These are phyloP conservation scores for Ogataea dorogensis DNA, from an alignment of 805 yeast species.

Conservation along the genomic window DNA sequence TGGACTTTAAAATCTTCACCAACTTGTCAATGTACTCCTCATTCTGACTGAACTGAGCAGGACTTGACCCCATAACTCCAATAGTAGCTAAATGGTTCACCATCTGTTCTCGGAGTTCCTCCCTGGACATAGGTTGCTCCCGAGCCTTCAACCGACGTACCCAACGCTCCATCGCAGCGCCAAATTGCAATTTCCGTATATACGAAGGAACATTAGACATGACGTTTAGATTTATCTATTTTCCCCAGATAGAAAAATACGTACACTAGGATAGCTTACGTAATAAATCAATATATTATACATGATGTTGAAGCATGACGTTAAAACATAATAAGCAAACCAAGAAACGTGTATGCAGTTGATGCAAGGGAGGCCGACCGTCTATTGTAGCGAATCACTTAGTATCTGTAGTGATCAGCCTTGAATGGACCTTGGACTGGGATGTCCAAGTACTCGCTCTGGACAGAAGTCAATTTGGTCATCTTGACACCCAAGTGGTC, in stretches of 20 bases:
- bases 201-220: conserved; percentile 25
- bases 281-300: conserved; percentile 9
- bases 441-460: conserved; percentile 92
- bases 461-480: conserved; percentile 70
- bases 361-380: conserved; percentile 27
- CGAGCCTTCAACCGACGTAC: conserved; percentile 5
- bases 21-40: conserved; percentile 19
- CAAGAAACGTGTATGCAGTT: conserved; percentile 28
- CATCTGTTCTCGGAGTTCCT: conserved; percentile 14
- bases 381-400: conserved; percentile 30
- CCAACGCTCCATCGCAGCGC: conserved; percentile 17
- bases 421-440: conserved; percentile 95
- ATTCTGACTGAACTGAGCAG: conserved; percentile 18
- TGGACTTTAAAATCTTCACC: conserved; percentile 13
- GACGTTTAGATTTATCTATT: neutral
- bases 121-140: conserved; percentile 17
- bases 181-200: conserved; percentile 21
- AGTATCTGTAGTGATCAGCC: conserved; percentile 97
- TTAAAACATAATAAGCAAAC: conserved; percentile 7
- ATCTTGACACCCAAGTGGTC: conserved; percentile 90
- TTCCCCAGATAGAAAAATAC: conserved; percentile 7
- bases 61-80: conserved; percentile 26
- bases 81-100: conserved; percentile 14
- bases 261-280: neutral
- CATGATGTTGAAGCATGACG: conserved; percentile 15